Base-by-base conservation (phyloP, 192 early-diverging fungal species). In the Umbelopsis ramanniana region DNA sequence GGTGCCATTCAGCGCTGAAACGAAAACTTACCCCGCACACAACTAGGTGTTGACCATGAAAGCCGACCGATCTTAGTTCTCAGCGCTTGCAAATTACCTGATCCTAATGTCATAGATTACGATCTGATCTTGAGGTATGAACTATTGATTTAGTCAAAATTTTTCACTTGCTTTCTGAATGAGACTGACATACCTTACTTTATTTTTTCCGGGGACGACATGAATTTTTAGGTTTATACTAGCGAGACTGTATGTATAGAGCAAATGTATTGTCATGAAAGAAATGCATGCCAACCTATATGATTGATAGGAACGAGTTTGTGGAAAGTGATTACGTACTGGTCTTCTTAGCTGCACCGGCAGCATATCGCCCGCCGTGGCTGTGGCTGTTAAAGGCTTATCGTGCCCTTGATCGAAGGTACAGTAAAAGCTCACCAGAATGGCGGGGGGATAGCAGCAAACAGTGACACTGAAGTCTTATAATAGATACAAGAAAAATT, bases 251-350 rank as follows among this genome's bases (percentile, higher is more conserved):
- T 75, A 76, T 68, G 73, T 73, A 50, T 6, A 40, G 14, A 3
- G 21, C 17, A 71, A 67, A 17, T 8, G 12, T 45, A 66, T 23
- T 48, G 6, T 11, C 21, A 72, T 26, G 22, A 33, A 57, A 19
- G 37, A 17, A 17, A 14, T 2, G 19, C 7, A 69, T 55, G 2
- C 79, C 22, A 70, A 24, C 29, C 4, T 50, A 33, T 66, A 52
- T 93, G 29, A 78, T 81, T 53, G 85, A 87, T 46, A 80, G 94
- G 37, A 89, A 95, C 67, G 83, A 91, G 48, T 92, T 94, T 83
- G 96, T 96, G 14, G 93, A 96, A 76, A 94, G 84, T 70, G 95
- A 95, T 75, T 98, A 98, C 76, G 90, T 92, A 15, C 81, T 98
- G 17, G 93, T 98, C 17, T 82, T 98, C 70, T 94, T 98, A 75